Base-by-base conservation (phyloP, 768 basidiomycete species). In the Lactarius psammicola region DNA sequence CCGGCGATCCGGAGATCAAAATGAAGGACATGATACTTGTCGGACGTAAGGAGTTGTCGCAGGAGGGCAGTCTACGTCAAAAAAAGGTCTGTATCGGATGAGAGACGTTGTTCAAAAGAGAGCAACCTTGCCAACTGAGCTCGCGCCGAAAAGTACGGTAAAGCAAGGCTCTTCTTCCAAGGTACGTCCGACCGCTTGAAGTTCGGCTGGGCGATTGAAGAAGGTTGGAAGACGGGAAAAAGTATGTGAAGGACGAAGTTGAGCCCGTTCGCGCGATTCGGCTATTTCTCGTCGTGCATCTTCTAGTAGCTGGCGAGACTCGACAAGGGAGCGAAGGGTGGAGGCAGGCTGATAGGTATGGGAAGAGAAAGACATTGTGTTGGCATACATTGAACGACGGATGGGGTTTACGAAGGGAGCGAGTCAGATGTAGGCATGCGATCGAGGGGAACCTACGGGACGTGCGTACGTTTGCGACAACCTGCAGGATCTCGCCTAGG, bases 1-100 rank as follows among this genome's bases (percentile, higher is more conserved):
- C 90, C 91, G 3, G 92, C 84, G 57, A 93, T 91, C 5, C 91
- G 85, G 51, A 94, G 80, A 74, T 94, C 91, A 69, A 94, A 90
- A 72, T 92, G 88, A 56, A 93, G 81, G 61, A 93, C 89, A 76
- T 92, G 89, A 72, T 88, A 94, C 58, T 78, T 78, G 11, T 86
- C 81, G 23, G 80, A 78, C 13, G 85, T 86, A 30, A 94, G 84
- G 31, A 93, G 85, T 75, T 94, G 89, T 54, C 91, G 83, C 15
- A 94, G 79, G 9, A 94, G 82, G 0, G 88, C 86, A 6, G 92
- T 94, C 87, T 92, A 58, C 28, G 33, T 26, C 33, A 46, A 60
- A 30, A n/a, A 60, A 33, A 60, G 40, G 15, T 46, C 28, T 56
- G 63, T 15, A 20, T 54, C 30, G 49, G 33, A 42, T 51, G 20